phyloP scores from a whole-genome alignment of 768 basidiomycete species.

The Rhizopogon sp. region DNA sequence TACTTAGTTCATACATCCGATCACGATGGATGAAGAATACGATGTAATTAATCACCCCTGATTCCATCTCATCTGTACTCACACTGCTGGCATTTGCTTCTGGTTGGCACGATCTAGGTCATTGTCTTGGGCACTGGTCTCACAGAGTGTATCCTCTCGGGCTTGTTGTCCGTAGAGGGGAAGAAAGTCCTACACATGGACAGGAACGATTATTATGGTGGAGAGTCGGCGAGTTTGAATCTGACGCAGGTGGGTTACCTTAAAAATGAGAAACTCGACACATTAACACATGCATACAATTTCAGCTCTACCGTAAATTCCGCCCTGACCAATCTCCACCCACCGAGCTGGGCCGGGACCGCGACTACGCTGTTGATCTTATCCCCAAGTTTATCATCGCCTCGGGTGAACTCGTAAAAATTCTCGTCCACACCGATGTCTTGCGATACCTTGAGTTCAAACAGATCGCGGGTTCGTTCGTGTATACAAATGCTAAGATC shows the following conservation, averaged over 20 bases:
- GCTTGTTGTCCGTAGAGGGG: constrained; percentile 96
- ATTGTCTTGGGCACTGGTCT: constrained; percentile 94
- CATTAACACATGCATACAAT: constrained; percentile 16
- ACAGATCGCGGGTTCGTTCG: constrained; percentile 97
- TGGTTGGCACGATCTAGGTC: constrained; percentile 44
- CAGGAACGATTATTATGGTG: constrained; percentile 98
- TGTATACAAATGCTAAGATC: constrained; percentile 94
- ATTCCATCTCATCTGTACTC: constrained; percentile 1
- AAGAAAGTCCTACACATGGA: constrained; percentile 99
- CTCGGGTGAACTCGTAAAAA: constrained; percentile 94
- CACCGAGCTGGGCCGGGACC: constrained; percentile 85
- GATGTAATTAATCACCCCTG: constrained; percentile 52
- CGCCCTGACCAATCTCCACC: constrained; percentile 72
- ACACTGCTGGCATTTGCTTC: neutral
- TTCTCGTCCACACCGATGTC: constrained; percentile 98
- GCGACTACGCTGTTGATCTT: constrained; percentile 97
- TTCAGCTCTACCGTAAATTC: constrained; percentile 94
- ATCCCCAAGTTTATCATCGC: constrained; percentile 99
- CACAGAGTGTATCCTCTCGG: constrained; percentile 98
- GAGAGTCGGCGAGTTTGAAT: constrained; percentile 95
- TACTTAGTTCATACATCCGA: constrained; percentile 10
- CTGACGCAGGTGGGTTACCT: constrained; percentile 75
- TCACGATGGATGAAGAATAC: constrained; percentile 97
- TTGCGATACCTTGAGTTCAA: constrained; percentile 99
- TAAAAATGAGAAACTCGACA: neutral